Conservation (phyloP, 2,329 filamentous ascomycete genomes). For the Arachnopeziza araneosa region DNA sequence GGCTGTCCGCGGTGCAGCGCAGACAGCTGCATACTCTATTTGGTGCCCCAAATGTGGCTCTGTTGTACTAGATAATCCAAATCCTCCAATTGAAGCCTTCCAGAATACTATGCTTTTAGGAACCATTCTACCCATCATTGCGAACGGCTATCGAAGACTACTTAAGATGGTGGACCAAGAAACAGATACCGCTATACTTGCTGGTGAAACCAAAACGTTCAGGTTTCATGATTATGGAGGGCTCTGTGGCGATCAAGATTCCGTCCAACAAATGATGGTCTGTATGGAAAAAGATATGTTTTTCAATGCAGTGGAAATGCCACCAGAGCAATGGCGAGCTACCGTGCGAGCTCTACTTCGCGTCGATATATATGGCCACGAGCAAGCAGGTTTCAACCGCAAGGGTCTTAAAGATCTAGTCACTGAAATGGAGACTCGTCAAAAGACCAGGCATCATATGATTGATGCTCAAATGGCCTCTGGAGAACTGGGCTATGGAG, state of each 20-base stretch:
- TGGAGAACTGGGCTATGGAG: slow-evolving; percentile 3
- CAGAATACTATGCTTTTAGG: slow-evolving; percentile 56
- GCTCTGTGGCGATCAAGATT: slow-evolving; percentile 14
- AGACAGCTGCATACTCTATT: slow-evolving; percentile 41
- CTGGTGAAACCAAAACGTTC: slow-evolving; percentile 33
- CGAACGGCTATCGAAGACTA: slow-evolving; percentile 51
- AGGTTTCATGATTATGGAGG: slow-evolving; percentile 27
- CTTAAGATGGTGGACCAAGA: slow-evolving; percentile 51
- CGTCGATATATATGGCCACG: slow-evolving; percentile 52
- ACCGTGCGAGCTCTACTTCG: slow-evolving; percentile 49
- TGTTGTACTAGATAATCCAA: slow-evolving; percentile 32
- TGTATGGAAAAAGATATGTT: slow-evolving; percentile 20
- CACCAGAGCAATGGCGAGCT: slow-evolving; percentile 49
- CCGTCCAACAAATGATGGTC: slow-evolving; percentile 7
- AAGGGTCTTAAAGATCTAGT: slow-evolving; percentile 52
- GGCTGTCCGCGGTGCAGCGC: slow-evolving; percentile 23
- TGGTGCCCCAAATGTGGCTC: slow-evolving; percentile 46
- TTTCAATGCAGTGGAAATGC: slow-evolving; percentile 42
- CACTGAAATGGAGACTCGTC: slow-evolving; percentile 45
- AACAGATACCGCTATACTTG: slow-evolving; percentile 38
- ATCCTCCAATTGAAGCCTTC: slow-evolving; percentile 43
- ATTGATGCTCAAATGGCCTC: slow-evolving; percentile 41
- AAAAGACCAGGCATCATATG: slow-evolving; percentile 42
- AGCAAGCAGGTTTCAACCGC: slow-evolving; percentile 29
- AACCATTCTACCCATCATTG: slow-evolving; percentile 51